phyloP scores from a whole-genome alignment of 805 yeast genomes.

The Wickerhamiella australiensis region DNA sequence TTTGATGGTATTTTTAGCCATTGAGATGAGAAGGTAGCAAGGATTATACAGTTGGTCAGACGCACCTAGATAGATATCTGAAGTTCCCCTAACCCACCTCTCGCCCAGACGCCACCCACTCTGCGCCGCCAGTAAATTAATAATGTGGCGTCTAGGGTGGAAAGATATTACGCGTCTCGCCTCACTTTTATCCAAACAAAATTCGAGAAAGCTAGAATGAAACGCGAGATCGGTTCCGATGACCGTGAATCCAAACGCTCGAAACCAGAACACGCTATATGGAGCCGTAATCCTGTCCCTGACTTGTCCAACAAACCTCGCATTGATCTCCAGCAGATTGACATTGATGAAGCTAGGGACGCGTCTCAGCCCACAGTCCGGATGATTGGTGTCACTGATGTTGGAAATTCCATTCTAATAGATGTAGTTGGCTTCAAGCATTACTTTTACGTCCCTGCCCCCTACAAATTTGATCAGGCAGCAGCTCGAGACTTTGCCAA shows the following conservation, averaged over 20 bases:
- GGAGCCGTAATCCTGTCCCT: conserved; percentile 3
- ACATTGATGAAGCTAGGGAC: conserved; percentile 71
- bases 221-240: neutral
- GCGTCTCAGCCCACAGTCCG: conserved; percentile 45
- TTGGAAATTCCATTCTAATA: conserved; percentile 81
- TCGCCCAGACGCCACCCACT: neutral
- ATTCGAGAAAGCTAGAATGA: neutral
- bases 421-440: conserved; percentile 82
- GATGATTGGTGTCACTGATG: conserved; percentile 81
- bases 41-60: neutral
- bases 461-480: conserved; percentile 52
- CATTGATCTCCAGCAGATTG: conserved; percentile 56
- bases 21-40: neutral
- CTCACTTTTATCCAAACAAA: neutral
- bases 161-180: neutral
- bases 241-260: neutral
- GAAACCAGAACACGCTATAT: neutral
- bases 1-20: conserved; percentile 25
- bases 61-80: neutral
- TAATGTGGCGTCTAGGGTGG: neutral
- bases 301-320: neutral
- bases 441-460: conserved; percentile 86
- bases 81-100: neutral
- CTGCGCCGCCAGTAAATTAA: neutral
- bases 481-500: conserved; percentile 38